Evolutionary conservation across 139 green algal species (phyloP).

Genomic region (Coccomyxa sp.): DNA sequence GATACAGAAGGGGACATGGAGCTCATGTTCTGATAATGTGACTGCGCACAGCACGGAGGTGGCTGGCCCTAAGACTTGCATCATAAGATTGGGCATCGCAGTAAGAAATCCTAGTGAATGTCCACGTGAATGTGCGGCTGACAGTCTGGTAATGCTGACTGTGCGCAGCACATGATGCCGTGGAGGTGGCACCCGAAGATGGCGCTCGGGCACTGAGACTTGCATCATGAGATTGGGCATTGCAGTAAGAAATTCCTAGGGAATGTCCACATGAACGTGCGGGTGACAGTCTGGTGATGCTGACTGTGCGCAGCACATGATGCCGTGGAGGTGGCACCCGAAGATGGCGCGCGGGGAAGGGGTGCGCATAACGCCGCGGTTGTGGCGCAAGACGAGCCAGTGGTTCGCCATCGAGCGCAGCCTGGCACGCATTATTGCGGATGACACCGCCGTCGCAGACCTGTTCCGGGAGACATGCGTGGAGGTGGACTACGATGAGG

Average conservation of each 20-base stretch:
- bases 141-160: neutral
- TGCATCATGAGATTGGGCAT: neutral
- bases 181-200: constrained; percentile 1
- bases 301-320: neutral
- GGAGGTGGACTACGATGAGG: neutral
- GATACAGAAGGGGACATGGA: too few relatives aligned
- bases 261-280: too few relatives aligned
- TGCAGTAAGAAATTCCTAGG: neutral
- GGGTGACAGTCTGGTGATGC: too few relatives aligned
- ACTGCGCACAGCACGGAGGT: too few relatives aligned
- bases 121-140: too few relatives aligned
- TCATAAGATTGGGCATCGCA: too few relatives aligned
- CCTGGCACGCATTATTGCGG: constrained; percentile 11
- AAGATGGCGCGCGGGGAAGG: neutral
- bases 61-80: too few relatives aligned
- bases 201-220: neutral
- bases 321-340: neutral
- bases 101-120: too few relatives aligned
- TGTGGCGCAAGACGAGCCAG: constrained; percentile 6
- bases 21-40: too few relatives aligned
- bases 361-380: neutral
- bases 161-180: neutral
- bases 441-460: neutral
- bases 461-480: constrained; percentile 9
- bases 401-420: constrained; percentile 23